A percentile compares a stretch with the other conserved stretches of the same genome.
These are phyloP conservation scores for Haplosporangium gracile DNA, from an alignment of 192 early-diverging fungal species.

Conservation along the genomic window DNA sequence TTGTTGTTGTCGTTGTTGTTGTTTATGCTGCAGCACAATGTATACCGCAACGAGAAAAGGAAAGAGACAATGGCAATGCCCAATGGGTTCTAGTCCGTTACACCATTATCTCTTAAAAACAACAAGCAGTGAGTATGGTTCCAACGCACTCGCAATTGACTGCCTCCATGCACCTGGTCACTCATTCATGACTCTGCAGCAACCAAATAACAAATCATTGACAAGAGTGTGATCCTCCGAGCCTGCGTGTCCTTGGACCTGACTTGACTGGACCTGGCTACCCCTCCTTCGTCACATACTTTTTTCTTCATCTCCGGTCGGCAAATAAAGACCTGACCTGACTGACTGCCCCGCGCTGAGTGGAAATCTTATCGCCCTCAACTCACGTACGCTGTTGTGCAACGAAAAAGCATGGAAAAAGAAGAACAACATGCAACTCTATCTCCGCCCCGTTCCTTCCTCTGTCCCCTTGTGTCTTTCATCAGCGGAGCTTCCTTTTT, in stretches of 20 bases:
- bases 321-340: neutral
- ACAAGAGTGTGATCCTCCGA: neutral
- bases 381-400: neutral
- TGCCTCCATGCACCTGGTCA: neutral
- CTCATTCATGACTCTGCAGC: neutral
- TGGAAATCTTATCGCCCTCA: neutral
- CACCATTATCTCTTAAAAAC: too few relatives aligned
- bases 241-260: neutral
- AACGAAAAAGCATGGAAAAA: neutral
- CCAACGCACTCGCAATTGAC: too few relatives aligned
- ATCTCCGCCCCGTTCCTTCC: neutral
- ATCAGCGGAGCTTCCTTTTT: neutral
- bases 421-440: neutral
- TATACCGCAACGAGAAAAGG: too few relatives aligned
- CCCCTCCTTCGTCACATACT: neutral
- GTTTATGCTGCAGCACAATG: too few relatives aligned
- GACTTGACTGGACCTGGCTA: neutral
- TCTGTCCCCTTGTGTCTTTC: neutral
- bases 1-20: too few relatives aligned
- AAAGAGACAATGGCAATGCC: too few relatives aligned
- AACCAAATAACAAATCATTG: neutral
- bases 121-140: too few relatives aligned
- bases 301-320: slow-evolving; percentile 3
- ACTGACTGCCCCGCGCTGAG: neutral
- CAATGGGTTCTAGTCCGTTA: too few relatives aligned